These are phyloP conservation scores for Gossypium longicalyx DNA, from an alignment of 345 rosid genomes.

Conservation along the genomic window DNA sequence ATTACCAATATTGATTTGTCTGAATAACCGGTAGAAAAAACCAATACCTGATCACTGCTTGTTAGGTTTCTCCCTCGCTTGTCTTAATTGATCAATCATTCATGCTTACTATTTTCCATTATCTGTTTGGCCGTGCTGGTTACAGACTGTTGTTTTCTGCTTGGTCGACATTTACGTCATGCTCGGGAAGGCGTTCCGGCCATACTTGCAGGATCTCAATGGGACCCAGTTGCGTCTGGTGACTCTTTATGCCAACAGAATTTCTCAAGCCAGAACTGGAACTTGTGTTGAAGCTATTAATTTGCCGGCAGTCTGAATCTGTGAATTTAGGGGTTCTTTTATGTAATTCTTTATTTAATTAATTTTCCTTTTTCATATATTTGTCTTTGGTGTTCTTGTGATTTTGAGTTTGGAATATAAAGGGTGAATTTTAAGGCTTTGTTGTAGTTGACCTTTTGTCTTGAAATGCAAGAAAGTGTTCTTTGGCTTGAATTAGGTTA, in stretches of 20 bases:
- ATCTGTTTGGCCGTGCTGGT: neutral
- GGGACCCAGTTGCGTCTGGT: slow-evolving; percentile 52
- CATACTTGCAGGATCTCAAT: slow-evolving; percentile 56
- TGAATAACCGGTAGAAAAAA: neutral
- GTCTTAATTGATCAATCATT: neutral
- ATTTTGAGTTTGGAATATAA: neutral
- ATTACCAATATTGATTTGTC: neutral
- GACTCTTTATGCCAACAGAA: slow-evolving; percentile 55
- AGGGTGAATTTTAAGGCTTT: neutral
- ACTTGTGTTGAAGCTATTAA: slow-evolving; percentile 27
- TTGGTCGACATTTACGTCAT: slow-evolving; percentile 57
- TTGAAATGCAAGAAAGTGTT: neutral
- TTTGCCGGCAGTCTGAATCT: neutral
- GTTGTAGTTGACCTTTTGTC: neutral
- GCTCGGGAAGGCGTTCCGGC: slow-evolving; percentile 61
- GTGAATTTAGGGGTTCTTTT: neutral
- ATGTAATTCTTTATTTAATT: neutral
- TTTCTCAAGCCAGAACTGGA: slow-evolving; percentile 54
- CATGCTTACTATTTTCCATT: neutral
- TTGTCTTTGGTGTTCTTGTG: neutral
- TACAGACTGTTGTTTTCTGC: slow-evolving; percentile 59
- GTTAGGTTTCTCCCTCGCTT: neutral
- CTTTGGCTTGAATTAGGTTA: neutral
- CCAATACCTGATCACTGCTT: neutral
- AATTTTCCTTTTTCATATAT: neutral